Evolutionary conservation across 179 eudicot species (phyloP), one percentile per base, ranked within the genome.

Genomic region (Beta macrorhiza): DNA sequence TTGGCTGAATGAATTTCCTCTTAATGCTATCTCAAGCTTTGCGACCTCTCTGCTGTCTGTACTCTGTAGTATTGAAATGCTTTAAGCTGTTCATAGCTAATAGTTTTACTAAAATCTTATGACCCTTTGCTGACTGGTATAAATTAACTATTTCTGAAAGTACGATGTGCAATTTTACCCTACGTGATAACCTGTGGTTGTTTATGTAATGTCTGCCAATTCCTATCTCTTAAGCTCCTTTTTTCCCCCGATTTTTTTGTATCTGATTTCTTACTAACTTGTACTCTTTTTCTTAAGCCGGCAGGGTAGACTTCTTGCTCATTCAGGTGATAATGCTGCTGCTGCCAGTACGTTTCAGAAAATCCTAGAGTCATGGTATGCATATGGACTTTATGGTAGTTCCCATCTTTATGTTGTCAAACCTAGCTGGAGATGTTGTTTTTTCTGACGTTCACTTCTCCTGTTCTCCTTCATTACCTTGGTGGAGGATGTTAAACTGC

Each of bases 231-330:
- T 71, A 22, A 32, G 67, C 55, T 56, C 58, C 42, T 37, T 37
- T 1, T 0, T 72, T 64, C 61, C 12, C 13, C 61, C 61, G 13
- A 2, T 53, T 61, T 37, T 22, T 20, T 32, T 69, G 79, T 57
- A 63, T 81, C 67, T 71, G 45, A 64, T 76, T 81, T 83, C 88
- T 93, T 93, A 77, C 85, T 73, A 84, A 89, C 80, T 81, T 86
- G 83, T 85, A 78, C 82, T 89, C 87, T 86, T 91, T 91, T 89
- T 90, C 89, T 91, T 89, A 93, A 95, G 95, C 93, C 87, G 91
- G 93, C 98, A 95, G 99, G 99, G 99, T 83, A 91, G 92, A 89
- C 98, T 96, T 89, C 98, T 94, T 88, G 98, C 98, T 83, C 90
- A 84, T 88, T 92, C 92, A 83, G 93, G 97, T 78, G 99, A 96